Evolutionary conservation across 116 monocot genomes (phyloP).

Genomic region (Iris pallida): DNA sequence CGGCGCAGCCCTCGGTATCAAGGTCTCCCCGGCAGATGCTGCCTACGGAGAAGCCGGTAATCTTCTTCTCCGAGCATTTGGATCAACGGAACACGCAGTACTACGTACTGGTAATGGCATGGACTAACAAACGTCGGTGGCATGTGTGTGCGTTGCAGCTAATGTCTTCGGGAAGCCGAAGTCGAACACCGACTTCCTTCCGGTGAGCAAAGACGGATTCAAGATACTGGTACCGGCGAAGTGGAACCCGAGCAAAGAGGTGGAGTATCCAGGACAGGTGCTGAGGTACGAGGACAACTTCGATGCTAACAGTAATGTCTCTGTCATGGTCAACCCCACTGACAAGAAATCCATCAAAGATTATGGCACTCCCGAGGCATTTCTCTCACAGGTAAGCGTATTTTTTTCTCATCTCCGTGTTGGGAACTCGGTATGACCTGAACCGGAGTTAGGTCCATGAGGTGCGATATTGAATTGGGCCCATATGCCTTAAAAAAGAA

Average conservation of each 20-base stretch:
- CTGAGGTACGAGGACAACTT: constrained; percentile 89
- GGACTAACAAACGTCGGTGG: not conserved
- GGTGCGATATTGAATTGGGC: no score
- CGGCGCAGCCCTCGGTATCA: constrained; percentile 48
- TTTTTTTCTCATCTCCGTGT: not conserved
- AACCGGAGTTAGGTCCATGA: no score
- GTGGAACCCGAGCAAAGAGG: constrained; percentile 95
- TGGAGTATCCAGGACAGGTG: constrained; percentile 84
- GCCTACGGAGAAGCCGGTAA: constrained; percentile 80
- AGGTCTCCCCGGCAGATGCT: constrained; percentile 64
- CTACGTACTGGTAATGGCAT: not conserved
- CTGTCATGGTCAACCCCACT: constrained; percentile 53
- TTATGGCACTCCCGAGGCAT: constrained; percentile 67
- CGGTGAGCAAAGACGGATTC: constrained; percentile 57
- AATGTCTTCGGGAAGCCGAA: constrained; percentile 97
- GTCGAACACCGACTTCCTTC: constrained; percentile 62
- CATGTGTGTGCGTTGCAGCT: constrained; percentile 39
- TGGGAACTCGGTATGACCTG: no score
- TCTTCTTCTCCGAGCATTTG: not conserved
- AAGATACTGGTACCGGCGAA: constrained; percentile 74
- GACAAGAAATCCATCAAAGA: constrained; percentile 78
- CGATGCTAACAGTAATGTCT: constrained; percentile 62
- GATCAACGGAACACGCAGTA: not conserved
- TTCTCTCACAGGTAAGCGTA: constrained; percentile 55
- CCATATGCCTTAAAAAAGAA: no score